These are phyloP conservation scores for Penicillium longicatenatum DNA, from an alignment of 495 filamentous ascomycete species.

Conservation along the genomic window DNA sequence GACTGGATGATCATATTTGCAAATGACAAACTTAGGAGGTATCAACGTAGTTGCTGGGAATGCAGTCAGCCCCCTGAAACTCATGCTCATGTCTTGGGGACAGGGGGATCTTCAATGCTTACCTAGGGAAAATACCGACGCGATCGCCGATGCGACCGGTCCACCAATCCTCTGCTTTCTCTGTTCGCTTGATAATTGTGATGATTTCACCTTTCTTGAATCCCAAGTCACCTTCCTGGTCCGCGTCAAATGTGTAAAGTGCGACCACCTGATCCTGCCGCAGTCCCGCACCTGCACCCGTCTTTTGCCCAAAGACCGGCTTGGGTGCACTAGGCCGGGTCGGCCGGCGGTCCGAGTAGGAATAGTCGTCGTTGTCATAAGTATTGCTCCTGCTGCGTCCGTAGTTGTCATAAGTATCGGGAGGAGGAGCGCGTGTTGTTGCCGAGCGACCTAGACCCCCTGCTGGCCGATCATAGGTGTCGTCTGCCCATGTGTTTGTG, in stretches of 20 bases:
- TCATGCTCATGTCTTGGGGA: background rate
- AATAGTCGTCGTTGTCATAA: conserved; percentile 54
- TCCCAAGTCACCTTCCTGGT: conserved; percentile 87
- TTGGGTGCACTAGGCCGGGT: conserved; percentile 82
- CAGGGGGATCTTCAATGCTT: conserved; percentile 18
- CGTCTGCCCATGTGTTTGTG: conserved; percentile 84
- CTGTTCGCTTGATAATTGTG: conserved; percentile 96
- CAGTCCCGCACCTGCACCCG: conserved; percentile 53
- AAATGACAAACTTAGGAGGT: conserved; percentile 29
- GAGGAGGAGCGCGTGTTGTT: conserved; percentile 45
- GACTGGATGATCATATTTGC: conserved; percentile 3
- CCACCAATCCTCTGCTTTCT: conserved; percentile 90
- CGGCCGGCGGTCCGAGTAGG: conserved; percentile 60
- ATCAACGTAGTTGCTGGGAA: conserved; percentile 49
- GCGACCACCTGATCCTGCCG: conserved; percentile 86
- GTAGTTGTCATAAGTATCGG: conserved; percentile 52
- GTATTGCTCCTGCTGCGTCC: conserved; percentile 50
- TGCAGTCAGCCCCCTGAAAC: conserved; percentile 5
- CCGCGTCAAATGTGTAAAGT: conserved; percentile 88
- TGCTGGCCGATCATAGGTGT: conserved; percentile 73
- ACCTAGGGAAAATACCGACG: conserved; percentile 65
- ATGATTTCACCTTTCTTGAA: conserved; percentile 97
- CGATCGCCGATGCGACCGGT: conserved; percentile 65
- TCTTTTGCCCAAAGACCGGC: conserved; percentile 72
- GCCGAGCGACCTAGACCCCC: conserved; percentile 53